Base-by-base conservation (phyloP, 352 stramenopile species). In the Phytophthora colocasiae region DNA sequence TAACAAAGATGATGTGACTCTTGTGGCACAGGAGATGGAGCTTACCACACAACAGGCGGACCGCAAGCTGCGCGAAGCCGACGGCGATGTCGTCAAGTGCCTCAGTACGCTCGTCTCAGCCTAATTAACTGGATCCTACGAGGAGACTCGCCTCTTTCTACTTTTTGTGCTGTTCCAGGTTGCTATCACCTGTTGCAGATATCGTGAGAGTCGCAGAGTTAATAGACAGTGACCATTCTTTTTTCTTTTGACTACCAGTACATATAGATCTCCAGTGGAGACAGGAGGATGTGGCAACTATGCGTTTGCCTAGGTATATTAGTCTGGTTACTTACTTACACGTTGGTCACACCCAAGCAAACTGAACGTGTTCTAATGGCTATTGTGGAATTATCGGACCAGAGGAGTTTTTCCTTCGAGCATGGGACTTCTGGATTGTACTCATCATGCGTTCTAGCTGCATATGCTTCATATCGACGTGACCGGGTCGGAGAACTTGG, bases 1-100 rank as follows among this genome's bases (percentile, higher is more conserved):
- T 19, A 81, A 61, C 66, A 94, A 93, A 67, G 86, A 93, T 10
- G 86, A 96, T 57, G 81, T 95, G 24, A 77, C 87, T 45, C 77
- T 96, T 10, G 71, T 96, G 36, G 81, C 85, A 36, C 73, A 68
- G 19, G 88, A 96, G 67, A 92, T 96, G 82, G 81, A 93, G 67
- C 60, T 96, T 22, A 79, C 82, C 29, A 72, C 63, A 47, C 83
- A 92, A 58, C 75, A 87, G 53, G 88, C 88, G 10, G 88, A 96
- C 57, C 86, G 87, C 43, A 96, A 95, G 60, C 71, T 96, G 63
- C 83, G 88, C 34, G 88, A 96, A 72, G 83, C 83, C 14, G 74
- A 80, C 44, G 86, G 88, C 39, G 76, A 96, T 49, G 75, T 94
- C 43, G 71, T 91, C 52, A 74, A 74, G 52, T 96, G 88, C 59